Percentiles rank a stretch among this genome's conserved stretches.
phyloP scores from a whole-genome alignment of 768 basidiomycete species.

The Auriscalpium vulgare region DNA sequence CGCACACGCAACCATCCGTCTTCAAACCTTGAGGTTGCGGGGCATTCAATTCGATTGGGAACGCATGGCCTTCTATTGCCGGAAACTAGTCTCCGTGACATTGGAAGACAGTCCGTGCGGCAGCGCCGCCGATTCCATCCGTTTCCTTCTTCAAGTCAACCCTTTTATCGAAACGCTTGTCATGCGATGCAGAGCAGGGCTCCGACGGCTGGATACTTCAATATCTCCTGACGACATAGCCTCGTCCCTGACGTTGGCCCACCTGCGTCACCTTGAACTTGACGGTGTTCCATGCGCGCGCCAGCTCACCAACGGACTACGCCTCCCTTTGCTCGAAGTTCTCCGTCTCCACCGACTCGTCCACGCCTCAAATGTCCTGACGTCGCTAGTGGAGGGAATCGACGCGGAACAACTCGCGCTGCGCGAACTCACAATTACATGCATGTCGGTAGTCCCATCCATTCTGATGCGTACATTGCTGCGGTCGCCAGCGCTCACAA shows the following conservation, averaged over 20 bases:
- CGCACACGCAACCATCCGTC: too few relatives aligned
- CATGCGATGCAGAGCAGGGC: background rate
- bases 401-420: background rate
- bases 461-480: too few relatives aligned
- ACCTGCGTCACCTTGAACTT: constrained; percentile 12
- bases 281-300: background rate
- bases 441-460: too few relatives aligned
- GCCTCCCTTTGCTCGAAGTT: background rate
- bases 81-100: background rate
- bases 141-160: constrained; percentile 17
- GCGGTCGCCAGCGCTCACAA: too few relatives aligned
- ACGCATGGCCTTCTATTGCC: constrained; percentile 8
- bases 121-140: background rate
- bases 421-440: too few relatives aligned
- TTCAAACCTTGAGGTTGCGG: too few relatives aligned
- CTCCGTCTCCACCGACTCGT: background rate
- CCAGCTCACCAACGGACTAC: background rate
- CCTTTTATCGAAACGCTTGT: constrained; percentile 15
- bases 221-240: background rate
- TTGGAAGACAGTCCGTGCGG: background rate
- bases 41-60: too few relatives aligned
- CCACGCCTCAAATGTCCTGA: background rate
- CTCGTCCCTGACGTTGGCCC: background rate
- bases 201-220: background rate
- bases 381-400: background rate